Evolutionary conservation across 257 asterid genomes (phyloP).

Genomic region (Dorcoceras hygrometricum): DNA sequence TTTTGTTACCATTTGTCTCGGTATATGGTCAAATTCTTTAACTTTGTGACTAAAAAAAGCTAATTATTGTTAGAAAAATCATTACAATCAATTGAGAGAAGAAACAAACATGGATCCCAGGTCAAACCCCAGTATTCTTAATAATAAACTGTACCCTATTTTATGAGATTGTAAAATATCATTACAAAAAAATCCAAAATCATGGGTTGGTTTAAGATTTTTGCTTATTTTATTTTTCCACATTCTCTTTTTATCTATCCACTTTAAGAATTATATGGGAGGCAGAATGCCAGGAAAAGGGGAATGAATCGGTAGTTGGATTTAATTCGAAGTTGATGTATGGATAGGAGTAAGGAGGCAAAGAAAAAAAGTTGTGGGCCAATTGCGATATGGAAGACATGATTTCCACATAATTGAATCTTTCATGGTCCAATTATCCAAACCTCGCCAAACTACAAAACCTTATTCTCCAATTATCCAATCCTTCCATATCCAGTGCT

Average conservation of each 20-base stretch:
- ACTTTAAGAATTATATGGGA: neutral
- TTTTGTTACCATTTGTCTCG: too few relatives aligned
- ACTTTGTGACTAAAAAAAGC: too few relatives aligned
- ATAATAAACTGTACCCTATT: neutral
- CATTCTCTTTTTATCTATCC: neutral
- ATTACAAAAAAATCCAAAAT: neutral
- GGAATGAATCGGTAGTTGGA: slow-evolving; percentile 14
- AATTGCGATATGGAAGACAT: slow-evolving; percentile 8
- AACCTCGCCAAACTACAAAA: neutral
- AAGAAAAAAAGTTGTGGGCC: slow-evolving; percentile 11
- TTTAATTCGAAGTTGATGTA: slow-evolving; percentile 21
- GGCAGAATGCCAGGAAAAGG: neutral
- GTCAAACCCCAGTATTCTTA: too few relatives aligned
- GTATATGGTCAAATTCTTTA: too few relatives aligned
- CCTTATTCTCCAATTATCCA: too few relatives aligned
- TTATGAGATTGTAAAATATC: too few relatives aligned
- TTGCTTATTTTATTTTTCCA: too few relatives aligned
- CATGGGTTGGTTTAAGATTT: neutral
- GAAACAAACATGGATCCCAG: too few relatives aligned
- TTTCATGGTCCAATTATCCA: slow-evolving; percentile 1
- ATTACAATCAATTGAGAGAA: too few relatives aligned
- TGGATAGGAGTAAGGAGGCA: neutral
- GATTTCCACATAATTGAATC: slow-evolving; percentile 5
- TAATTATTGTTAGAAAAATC: too few relatives aligned
- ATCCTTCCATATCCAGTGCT: neutral